Conservation (phyloP, 1,139 yeast genomes). For the Eremothecium coryli region DNA sequence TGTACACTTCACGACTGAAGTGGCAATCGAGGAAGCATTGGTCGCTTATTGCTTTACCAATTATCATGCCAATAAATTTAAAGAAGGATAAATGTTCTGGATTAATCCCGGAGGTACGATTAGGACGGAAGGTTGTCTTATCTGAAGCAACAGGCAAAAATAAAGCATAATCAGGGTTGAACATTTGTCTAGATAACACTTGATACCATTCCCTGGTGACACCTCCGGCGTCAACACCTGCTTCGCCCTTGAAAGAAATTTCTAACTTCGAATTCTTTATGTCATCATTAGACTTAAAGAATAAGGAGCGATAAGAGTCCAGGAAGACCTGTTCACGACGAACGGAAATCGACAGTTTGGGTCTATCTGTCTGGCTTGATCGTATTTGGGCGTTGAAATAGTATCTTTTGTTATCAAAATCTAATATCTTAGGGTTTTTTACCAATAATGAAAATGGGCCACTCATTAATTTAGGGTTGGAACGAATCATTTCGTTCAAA, state of each 20-base stretch:
- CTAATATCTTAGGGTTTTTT: conserved; percentile 80
- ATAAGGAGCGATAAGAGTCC: conserved; percentile 79
- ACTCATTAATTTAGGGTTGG: conserved; percentile 88
- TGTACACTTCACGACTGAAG: conserved; percentile 91
- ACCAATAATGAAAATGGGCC: conserved; percentile 93
- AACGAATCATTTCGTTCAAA: conserved; percentile 83
- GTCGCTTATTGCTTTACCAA: conserved; percentile 91
- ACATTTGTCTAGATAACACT: conserved; percentile 88
- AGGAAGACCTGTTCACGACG: conserved; percentile 87
- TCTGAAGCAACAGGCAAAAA: conserved; percentile 91
- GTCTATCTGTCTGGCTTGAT: conserved; percentile 36
- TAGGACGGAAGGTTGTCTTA: conserved; percentile 91
- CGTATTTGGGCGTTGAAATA: conserved; percentile 73
- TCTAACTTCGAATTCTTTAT: conserved; percentile 68
- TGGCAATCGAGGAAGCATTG: conserved; percentile 86
- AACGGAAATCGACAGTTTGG: conserved; percentile 53
- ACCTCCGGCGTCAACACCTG: conserved; percentile 98
- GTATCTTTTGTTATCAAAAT: conserved; percentile 87
- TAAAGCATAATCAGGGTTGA: conserved; percentile 90
- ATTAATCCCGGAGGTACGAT: conserved; percentile 82
- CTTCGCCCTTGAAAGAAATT: conserved; percentile 81
- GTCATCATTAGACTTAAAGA: conserved; percentile 71
- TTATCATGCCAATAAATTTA: conserved; percentile 87
- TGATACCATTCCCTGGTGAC: conserved; percentile 97
- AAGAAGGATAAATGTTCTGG: conserved; percentile 90